These are phyloP conservation scores for Diphasiastrum complanatum DNA, from an alignment of 83 land plant species.

Conservation along the genomic window DNA sequence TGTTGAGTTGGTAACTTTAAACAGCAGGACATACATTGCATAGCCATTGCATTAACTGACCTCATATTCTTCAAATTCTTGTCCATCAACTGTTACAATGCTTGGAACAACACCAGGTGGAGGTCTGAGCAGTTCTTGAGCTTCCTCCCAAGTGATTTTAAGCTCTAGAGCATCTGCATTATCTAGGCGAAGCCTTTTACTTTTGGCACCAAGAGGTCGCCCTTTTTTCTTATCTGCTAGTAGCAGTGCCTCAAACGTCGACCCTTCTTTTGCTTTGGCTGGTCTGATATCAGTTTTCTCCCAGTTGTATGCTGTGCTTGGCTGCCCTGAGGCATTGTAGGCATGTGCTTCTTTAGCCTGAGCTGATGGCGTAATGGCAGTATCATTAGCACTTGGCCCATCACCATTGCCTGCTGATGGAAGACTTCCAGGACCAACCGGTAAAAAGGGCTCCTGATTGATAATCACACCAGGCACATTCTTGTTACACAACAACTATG, in stretches of 20 bases:
- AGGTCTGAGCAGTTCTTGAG: slow-evolving; percentile 77
- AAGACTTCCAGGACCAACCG: no score
- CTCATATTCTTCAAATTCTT: slow-evolving; percentile 93
- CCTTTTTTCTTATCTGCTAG: slow-evolving; percentile 51
- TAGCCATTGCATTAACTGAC: slow-evolving; percentile 16
- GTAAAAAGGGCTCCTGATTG: no score
- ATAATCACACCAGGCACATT: no score
- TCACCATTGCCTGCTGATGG: no score
- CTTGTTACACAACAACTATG: no score
- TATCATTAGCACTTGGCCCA: no score
- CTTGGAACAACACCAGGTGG: slow-evolving; percentile 49
- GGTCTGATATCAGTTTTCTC: slow-evolving; percentile 16
- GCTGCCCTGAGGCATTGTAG: slow-evolving; percentile 16
- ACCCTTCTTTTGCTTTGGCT: slow-evolving; percentile 30
- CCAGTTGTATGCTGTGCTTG: slow-evolving; percentile 17
- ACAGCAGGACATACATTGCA: not conserved
- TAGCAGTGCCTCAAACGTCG: slow-evolving; percentile 15
- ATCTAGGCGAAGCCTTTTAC: slow-evolving; percentile 56
- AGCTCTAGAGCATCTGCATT: slow-evolving; percentile 58
- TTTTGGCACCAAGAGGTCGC: slow-evolving; percentile 53
- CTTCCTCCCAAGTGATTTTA: slow-evolving; percentile 81
- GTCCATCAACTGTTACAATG: slow-evolving; percentile 68
- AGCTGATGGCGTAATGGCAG: no score
- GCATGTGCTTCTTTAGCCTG: slow-evolving; percentile 12
- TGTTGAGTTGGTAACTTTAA: not conserved